Conservation (phyloP, 306 rosid genomes). For the Trichosanthes truncata region DNA sequence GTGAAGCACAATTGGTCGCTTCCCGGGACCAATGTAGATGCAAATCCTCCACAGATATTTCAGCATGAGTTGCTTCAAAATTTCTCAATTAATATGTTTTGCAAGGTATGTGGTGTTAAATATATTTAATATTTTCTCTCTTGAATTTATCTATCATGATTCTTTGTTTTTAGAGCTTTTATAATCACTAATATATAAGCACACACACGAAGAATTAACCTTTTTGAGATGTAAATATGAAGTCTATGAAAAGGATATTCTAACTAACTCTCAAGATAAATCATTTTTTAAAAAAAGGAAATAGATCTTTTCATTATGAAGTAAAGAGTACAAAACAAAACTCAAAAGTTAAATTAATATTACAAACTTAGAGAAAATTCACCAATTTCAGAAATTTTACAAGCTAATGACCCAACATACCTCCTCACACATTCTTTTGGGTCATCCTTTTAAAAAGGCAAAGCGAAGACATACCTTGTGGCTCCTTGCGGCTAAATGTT, state of each 20-base stretch:
- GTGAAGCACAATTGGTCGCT: conserved; percentile 94
- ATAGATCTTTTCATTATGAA: no score
- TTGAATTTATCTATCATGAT: background rate
- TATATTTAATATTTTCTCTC: background rate
- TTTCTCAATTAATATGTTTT: conserved; percentile 87
- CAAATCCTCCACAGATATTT: conserved; percentile 79
- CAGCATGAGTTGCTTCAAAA: conserved; percentile 95
- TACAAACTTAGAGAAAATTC: background rate
- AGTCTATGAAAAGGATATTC: background rate
- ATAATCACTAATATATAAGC: background rate
- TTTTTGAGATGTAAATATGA: background rate
- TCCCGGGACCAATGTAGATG: conserved; percentile 47
- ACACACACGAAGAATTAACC: background rate
- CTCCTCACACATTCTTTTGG: background rate
- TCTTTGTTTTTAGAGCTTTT: background rate
- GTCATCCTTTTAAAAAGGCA: background rate
- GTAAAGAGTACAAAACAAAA: background rate
- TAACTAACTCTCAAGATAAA: background rate
- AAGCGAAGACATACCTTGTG: background rate
- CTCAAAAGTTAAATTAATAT: background rate
- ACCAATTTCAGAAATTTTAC: background rate
- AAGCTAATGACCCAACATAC: background rate
- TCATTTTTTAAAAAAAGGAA: background rate
- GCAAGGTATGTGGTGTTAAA: conserved; percentile 56
- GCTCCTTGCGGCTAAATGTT: no score